Percentiles rank a stretch among this genome's conserved stretches.
Evolutionary conservation across 306 rosid genomes (phyloP).

Genomic region (Parietaria judaica): DNA sequence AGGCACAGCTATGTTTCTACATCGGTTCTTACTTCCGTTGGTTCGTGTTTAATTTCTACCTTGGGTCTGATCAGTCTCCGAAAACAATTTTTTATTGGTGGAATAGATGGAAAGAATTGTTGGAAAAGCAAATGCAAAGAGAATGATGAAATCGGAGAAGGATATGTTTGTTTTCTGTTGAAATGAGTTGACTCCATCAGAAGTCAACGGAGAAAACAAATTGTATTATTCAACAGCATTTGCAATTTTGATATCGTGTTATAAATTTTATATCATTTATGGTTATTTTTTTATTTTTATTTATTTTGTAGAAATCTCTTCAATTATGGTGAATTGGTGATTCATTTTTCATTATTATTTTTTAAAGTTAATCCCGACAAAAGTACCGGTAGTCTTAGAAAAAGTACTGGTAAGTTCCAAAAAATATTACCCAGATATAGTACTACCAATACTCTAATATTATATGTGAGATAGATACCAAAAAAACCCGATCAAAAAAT

Average conservation of each 20-base stretch:
- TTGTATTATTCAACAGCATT: too few relatives aligned
- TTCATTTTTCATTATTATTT: too few relatives aligned
- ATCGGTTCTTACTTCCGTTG: not conserved
- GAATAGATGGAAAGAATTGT: constrained; percentile 51
- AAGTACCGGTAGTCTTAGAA: too few relatives aligned
- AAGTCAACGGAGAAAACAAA: not conserved
- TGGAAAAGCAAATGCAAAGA: constrained; percentile 39
- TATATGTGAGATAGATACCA: too few relatives aligned
- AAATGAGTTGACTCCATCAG: not conserved
- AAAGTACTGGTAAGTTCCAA: too few relatives aligned
- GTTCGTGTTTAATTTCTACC: not conserved
- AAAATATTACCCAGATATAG: too few relatives aligned
- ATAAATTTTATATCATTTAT: not conserved
- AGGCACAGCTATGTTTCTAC: not conserved
- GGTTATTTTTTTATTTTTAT: not conserved
- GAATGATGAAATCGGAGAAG: constrained; percentile 39
- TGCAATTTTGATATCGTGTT: not conserved
- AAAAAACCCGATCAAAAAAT: too few relatives aligned
- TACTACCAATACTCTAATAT: too few relatives aligned
- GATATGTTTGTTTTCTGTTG: constrained; percentile 30
- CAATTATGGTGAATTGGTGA: not conserved
- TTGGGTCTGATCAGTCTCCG: not conserved
- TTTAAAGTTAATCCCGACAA: too few relatives aligned
- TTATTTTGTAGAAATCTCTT: not conserved
- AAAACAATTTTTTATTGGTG: not conserved